Conservation (phyloP, 306 rosid genomes). For the Sesbania bispinosa region DNA sequence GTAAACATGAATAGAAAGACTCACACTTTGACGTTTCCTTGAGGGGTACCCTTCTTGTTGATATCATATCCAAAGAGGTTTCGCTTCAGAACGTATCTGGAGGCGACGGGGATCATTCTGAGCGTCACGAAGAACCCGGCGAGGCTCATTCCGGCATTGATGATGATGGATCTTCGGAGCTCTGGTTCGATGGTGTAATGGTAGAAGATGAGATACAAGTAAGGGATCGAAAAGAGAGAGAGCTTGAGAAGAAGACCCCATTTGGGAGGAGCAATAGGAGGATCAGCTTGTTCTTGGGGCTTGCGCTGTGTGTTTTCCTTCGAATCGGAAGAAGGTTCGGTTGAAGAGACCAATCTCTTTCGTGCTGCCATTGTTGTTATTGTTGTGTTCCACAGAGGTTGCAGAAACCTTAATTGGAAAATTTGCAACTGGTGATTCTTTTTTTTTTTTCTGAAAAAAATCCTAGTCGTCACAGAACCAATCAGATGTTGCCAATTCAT, state of each 20-base stretch:
- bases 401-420: background rate
- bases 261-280: constrained; percentile 74
- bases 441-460: background rate
- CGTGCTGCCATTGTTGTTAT: constrained; percentile 66
- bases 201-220: constrained; percentile 59
- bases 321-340: constrained; percentile 21
- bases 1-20: constrained; percentile 18
- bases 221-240: constrained; percentile 53
- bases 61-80: constrained; percentile 84
- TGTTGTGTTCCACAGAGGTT: too few species aligned
- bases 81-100: constrained; percentile 67
- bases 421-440: too few species aligned
- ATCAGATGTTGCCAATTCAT: constrained; percentile 8
- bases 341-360: constrained; percentile 46
- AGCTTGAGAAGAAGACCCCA: constrained; percentile 59
- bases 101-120: constrained; percentile 81
- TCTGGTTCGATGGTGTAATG: constrained; percentile 57
- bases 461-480: background rate
- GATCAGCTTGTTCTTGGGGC: constrained; percentile 32
- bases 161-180: constrained; percentile 61
- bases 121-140: constrained; percentile 57
- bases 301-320: constrained; percentile 19
- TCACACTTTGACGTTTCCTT: constrained; percentile 82
- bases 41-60: constrained; percentile 86
- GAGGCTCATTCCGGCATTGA: constrained; percentile 74